These are phyloP conservation scores for Pythium sp. DNA, from an alignment of 352 stramenopile species.

Conservation along the genomic window DNA sequence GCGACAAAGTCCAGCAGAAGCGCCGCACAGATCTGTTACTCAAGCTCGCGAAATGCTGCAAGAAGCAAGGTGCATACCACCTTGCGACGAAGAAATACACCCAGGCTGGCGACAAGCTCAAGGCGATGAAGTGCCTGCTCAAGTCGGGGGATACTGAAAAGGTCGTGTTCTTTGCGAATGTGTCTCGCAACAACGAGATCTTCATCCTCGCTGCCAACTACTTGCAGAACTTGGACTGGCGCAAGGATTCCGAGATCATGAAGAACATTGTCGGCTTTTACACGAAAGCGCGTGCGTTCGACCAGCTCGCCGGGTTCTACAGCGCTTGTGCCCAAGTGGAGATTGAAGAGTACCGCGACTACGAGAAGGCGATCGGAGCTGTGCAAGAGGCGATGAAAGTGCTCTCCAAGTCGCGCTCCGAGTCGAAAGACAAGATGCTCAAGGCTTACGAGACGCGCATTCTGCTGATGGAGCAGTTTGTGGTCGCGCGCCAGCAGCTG, in stretches of 20 bases:
- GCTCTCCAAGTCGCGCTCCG: constrained; percentile 66
- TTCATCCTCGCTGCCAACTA: constrained; percentile 96
- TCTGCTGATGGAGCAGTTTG: constrained; percentile 83
- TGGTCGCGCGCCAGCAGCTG: constrained; percentile 59
- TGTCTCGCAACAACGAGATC: constrained; percentile 91
- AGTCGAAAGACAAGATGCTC: constrained; percentile 67
- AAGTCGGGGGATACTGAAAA: constrained; percentile 95
- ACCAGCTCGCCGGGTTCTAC: constrained; percentile 92
- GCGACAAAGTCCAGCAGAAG: constrained; percentile 48
- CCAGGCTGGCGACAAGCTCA: constrained; percentile 88
- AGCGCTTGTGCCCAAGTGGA: constrained; percentile 89
- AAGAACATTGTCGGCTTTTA: constrained; percentile 95
- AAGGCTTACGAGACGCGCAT: constrained; percentile 63
- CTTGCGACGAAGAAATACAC: constrained; percentile 96
- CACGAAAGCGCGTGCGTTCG: constrained; percentile 91
- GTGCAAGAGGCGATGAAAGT: constrained; percentile 90
- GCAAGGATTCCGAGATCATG: constrained; percentile 85
- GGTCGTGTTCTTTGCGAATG: constrained; percentile 93
- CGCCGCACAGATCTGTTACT: constrained; percentile 78
- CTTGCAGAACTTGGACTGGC: constrained; percentile 94
- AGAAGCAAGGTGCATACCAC: constrained; percentile 91
- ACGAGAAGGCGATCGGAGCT: constrained; percentile 89
- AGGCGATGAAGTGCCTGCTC: constrained; percentile 95
- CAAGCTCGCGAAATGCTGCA: constrained; percentile 91
- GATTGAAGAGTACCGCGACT: constrained; percentile 94